phyloP scores from a whole-genome alignment of 495 filamentous ascomycete species.

The Penicillium alfredii region DNA sequence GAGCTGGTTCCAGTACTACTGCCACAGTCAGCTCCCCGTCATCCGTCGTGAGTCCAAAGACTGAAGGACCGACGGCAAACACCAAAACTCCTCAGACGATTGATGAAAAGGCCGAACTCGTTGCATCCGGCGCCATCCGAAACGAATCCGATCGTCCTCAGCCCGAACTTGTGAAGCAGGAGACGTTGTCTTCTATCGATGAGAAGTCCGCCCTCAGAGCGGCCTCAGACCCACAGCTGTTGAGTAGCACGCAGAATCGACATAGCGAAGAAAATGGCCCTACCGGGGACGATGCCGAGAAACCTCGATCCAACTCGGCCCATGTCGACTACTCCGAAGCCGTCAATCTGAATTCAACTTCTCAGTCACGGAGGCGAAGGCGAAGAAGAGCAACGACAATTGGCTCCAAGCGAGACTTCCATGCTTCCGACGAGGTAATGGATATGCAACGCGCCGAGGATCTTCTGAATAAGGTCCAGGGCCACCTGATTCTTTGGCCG shows the following conservation, averaged over 20 bases:
- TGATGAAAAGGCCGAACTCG: slow-evolving; percentile 24
- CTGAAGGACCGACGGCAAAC: slow-evolving; percentile 17
- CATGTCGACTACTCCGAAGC: slow-evolving; percentile 46
- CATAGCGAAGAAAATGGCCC: slow-evolving; percentile 18
- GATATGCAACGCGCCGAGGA: slow-evolving; percentile 69
- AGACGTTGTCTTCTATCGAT: slow-evolving; percentile 27
- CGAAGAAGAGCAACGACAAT: slow-evolving; percentile 75
- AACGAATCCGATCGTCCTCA: slow-evolving; percentile 17
- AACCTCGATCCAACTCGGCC: slow-evolving; percentile 28
- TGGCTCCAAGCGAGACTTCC: slow-evolving; percentile 65
- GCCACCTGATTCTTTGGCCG: slow-evolving; percentile 83
- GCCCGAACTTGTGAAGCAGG: slow-evolving; percentile 23
- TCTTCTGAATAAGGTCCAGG: slow-evolving; percentile 75
- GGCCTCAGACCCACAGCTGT: slow-evolving; percentile 18
- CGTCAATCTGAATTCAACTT: slow-evolving; percentile 40
- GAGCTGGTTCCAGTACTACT: slow-evolving; percentile 23
- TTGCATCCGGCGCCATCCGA: slow-evolving; percentile 1
- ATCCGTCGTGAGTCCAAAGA: slow-evolving; percentile 12
- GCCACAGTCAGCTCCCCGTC: slow-evolving; percentile 18
- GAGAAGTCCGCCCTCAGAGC: slow-evolving; percentile 41
- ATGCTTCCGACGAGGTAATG: slow-evolving; percentile 65
- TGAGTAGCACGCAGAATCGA: slow-evolving; percentile 13
- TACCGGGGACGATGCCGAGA: slow-evolving; percentile 28
- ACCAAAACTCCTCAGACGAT: slow-evolving; percentile 18
- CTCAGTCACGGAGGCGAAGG: slow-evolving; percentile 46